phyloP scores from a whole-genome alignment of 495 filamentous ascomycete genomes.

The Penicillium maclennaniae region DNA sequence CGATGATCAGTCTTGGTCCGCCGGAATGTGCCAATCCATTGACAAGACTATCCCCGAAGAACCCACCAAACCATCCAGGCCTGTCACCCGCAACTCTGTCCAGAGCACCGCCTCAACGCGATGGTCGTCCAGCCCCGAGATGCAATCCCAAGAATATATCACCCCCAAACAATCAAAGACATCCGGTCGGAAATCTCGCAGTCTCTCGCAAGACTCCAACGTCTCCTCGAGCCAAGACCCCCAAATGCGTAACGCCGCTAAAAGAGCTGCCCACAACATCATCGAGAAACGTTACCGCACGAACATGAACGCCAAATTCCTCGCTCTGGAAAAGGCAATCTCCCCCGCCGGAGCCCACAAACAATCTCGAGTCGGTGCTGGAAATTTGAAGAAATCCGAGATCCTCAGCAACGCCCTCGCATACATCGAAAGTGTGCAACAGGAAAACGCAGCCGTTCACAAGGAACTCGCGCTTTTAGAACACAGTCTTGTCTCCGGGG shows the following conservation, averaged over 20 bases:
- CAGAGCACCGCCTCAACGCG: conserved; percentile 14
- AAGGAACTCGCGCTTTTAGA: conserved; percentile 37
- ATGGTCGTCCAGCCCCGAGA: conserved; percentile 37
- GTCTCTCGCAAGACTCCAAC: conserved; percentile 30
- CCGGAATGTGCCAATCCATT: conserved; percentile 22
- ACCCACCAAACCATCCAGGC: conserved; percentile 10
- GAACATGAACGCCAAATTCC: conserved; percentile 53
- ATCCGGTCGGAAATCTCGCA: conserved; percentile 31
- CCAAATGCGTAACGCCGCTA: conserved; percentile 40
- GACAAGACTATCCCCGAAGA: conserved; percentile 16
- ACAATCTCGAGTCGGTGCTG: conserved; percentile 23
- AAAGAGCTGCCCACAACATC: conserved; percentile 51
- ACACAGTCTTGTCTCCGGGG: background rate
- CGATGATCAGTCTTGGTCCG: conserved; percentile 41
- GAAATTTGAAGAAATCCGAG: conserved; percentile 47
- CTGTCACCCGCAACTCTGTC: conserved; percentile 14
- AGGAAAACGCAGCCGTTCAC: conserved; percentile 37
- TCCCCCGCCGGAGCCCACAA: conserved; percentile 26
- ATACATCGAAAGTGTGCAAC: conserved; percentile 57
- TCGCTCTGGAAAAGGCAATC: conserved; percentile 41
- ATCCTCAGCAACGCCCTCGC: conserved; percentile 68
- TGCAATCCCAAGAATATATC: conserved; percentile 27
- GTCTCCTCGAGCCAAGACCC: conserved; percentile 22
- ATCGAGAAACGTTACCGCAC: conserved; percentile 52
- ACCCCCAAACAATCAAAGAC: conserved; percentile 2